These are phyloP conservation scores for Coprinopsis marcescibilis DNA, from an alignment of 768 basidiomycete species.

Conservation along the genomic window DNA sequence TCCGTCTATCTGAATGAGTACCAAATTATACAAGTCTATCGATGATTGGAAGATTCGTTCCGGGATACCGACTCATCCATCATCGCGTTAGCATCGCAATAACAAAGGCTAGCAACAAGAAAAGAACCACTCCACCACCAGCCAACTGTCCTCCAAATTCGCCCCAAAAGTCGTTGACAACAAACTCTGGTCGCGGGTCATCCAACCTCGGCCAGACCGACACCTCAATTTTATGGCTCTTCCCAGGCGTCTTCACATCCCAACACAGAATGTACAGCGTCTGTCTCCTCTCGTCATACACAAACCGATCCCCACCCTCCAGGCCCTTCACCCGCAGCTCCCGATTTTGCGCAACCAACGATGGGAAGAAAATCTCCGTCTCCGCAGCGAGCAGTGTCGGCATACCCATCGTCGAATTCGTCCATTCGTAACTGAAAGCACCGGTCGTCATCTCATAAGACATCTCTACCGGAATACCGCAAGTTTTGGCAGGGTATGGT, in stretches of 20 bases:
- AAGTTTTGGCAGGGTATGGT: conserved; percentile 87
- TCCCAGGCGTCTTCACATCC: conserved; percentile 36
- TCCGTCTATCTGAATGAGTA: no score
- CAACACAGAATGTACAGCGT: conserved; percentile 63
- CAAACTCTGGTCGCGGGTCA: conserved; percentile 37
- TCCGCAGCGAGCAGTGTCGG: conserved; percentile 38
- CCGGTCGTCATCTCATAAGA: conserved; percentile 78
- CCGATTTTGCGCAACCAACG: conserved; percentile 50
- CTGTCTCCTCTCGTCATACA: conserved; percentile 61
- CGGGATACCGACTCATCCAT: no score
- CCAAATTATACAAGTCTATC: no score
- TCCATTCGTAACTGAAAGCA: conserved; percentile 62
- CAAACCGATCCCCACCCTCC: conserved; percentile 40
- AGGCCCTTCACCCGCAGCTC: conserved; percentile 56
- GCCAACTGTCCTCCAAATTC: conserved; percentile 36
- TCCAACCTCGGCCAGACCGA: conserved; percentile 45
- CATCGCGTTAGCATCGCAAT: no score
- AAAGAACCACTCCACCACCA: conserved; percentile 14
- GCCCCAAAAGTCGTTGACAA: conserved; percentile 60
- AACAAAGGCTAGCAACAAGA: conserved; percentile 13
- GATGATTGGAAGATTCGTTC: no score
- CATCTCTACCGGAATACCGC: conserved; percentile 72
- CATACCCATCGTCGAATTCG: conserved; percentile 30
- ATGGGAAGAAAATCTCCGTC: conserved; percentile 83
- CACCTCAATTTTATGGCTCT: conserved; percentile 46